Percentiles rank a stretch among this genome's conserved stretches.
These are phyloP conservation scores for Combretum micranthum DNA, from an alignment of 345 rosid species.

Conservation along the genomic window DNA sequence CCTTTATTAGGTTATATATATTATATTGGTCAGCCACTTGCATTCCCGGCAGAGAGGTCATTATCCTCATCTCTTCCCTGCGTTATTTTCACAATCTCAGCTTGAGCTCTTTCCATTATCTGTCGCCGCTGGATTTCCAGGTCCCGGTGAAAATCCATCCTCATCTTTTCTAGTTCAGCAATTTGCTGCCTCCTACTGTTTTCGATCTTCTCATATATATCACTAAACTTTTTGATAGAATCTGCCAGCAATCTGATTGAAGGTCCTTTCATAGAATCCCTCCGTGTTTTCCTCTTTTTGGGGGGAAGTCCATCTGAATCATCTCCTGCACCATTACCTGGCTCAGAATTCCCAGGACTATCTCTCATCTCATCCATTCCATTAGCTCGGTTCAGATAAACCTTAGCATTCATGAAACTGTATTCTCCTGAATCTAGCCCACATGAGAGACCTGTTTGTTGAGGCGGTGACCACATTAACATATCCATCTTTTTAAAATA, in stretches of 20 bases:
- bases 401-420: constrained; percentile 62
- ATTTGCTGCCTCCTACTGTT: constrained; percentile 73
- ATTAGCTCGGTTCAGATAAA: constrained; percentile 56
- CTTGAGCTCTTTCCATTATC: constrained; percentile 77
- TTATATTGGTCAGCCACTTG: constrained; percentile 31
- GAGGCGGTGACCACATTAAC: constrained; percentile 57
- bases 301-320: constrained; percentile 71
- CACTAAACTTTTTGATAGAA: constrained; percentile 73
- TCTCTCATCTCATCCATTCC: constrained; percentile 89
- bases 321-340: constrained; percentile 45
- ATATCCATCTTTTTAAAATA: constrained; percentile 82
- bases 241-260: constrained; percentile 72
- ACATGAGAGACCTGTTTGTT: constrained; percentile 72
- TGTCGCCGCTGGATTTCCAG: constrained; percentile 83
- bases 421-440: constrained; percentile 89
- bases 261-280: constrained; percentile 45
- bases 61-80: constrained; percentile 41
- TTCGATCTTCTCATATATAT: constrained; percentile 91
- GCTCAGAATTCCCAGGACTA: constrained; percentile 75
- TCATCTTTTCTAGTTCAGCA: constrained; percentile 88
- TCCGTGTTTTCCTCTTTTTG: constrained; percentile 54
- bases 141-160: constrained; percentile 84
- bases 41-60: constrained; percentile 54
- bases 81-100: constrained; percentile 69
- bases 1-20: no score